Evolutionary conservation across 164 flowering plant genomes (phyloP), one percentile per base, ranked within the genome.

Genomic region (Taxillus chinensis): DNA sequence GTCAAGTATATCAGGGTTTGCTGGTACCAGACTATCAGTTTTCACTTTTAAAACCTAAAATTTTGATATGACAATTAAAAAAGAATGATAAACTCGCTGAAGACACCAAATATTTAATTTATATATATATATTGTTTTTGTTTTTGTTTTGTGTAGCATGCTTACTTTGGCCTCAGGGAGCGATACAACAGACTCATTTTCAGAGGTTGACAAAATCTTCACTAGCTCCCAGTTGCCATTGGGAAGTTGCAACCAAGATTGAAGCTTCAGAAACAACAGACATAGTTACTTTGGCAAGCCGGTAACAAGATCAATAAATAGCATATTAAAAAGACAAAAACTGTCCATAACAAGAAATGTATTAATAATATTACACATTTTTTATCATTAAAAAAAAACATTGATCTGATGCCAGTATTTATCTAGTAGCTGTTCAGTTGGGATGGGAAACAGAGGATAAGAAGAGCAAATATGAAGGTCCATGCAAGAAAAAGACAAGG

Each of bases 1-100:
- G 72, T 87, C 98, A 71, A 95, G 96, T 55, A 95, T 95, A 75
- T 89, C 96, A 64, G 99, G 99, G 76, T 95, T 95, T 67, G 96
- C 97, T 8, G 92, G 84, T 61, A 86, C 63, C 57, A 91, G 70
- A 68, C 69, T 67, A 54, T 83, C 96, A 62, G 86, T 39, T 62
- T 74, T 74, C 67, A 86, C 86, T 72, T 80, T 87, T 60, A 88
- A 43, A 59, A 84, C 95, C 99, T 95, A 75, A 60, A 63, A 62
- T 27, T 27, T 27, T 27, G 27, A 27, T 27, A 27, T 27, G 27
- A 27, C 27, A 27, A 27, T 27, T 27, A 27, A 27, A 27, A 27
- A 27, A 27, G 27, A 27, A 27, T 27, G 27, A 27, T 27, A 27
- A 58, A 53, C 55, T 7, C 42, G 37, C n/a, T n/a, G n/a, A n/a